Evolutionary conservation across 352 stramenopile genomes (phyloP).

Genomic region (Plasmopara muralis): DNA sequence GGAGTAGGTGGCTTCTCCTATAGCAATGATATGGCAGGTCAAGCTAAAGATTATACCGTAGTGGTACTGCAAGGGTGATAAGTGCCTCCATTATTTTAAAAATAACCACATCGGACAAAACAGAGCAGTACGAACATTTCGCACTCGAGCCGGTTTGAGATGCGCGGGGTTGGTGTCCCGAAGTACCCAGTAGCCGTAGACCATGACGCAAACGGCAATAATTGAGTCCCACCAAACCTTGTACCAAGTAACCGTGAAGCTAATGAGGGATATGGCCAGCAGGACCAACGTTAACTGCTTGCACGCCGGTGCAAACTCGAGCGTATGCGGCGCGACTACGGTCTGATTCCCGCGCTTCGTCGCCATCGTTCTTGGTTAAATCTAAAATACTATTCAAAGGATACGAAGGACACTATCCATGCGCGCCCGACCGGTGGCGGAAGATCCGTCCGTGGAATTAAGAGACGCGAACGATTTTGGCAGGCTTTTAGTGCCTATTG

Average conservation of each 20-base stretch:
- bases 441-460: conserved; percentile 22
- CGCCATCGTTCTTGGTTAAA: conserved; percentile 11
- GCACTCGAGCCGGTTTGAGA: conserved; percentile 32
- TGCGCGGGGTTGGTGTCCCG: conserved; percentile 37
- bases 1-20: conserved; percentile 51
- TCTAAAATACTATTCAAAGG: conserved; percentile 2
- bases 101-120: not conserved
- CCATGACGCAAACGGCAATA: conserved; percentile 42
- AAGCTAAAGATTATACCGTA: conserved; percentile 47
- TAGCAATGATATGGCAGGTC: conserved; percentile 48
- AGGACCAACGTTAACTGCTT: conserved; percentile 53
- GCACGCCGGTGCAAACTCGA: conserved; percentile 58
- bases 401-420: conserved; percentile 4
- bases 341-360: conserved; percentile 14
- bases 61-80: conserved; percentile 36
- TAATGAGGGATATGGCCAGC: conserved; percentile 41
- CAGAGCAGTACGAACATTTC: conserved; percentile 13
- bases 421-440: conserved; percentile 13
- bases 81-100: not conserved
- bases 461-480: conserved; percentile 13
- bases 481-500: conserved; percentile 5
- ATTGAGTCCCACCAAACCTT: conserved; percentile 75
- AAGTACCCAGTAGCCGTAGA: conserved; percentile 50
- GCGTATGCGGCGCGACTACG: conserved; percentile 33
- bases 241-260: conserved; percentile 77